Base-by-base conservation (phyloP, 345 rosid species). In the Luvunga scandens region DNA sequence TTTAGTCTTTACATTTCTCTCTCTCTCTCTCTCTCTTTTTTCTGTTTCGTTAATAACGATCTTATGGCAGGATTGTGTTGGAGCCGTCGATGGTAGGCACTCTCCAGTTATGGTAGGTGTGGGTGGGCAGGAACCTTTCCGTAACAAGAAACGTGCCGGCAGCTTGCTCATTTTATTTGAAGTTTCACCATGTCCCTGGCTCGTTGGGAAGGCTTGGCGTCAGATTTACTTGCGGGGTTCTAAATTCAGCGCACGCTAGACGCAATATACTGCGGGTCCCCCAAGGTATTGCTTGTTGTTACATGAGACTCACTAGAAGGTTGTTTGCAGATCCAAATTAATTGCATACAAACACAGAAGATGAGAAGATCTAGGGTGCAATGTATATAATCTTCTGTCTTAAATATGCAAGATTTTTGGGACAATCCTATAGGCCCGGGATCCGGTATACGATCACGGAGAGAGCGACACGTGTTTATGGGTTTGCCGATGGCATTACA, bases 151-250 rank as follows among this genome's bases (percentile, higher is more conserved):
- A 86, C 79, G 91, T 93, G 77, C 82, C 92, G 66, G 94, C 90
- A 34, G 97, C 97, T 66, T 90, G 89, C 74, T 91, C 95, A 34
- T 87, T 93, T 81, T 97, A 95, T 84, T 85, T 95, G 77, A 90
- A 87, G 85, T 95, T 95, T 80, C 88, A 84, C 80, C 93, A 93
- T 76, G 97, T 93, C 28, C 28, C 85, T 90, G 57, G 98, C 98
- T 81, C 98, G 98, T 18, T 93, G 98, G 98, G 98, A 95, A 87
- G 98, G 98, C 55, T 93, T 98, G 2, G 95, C 98, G 74, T 88
- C 94, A 18, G 92, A 91, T 84, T 89, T 89, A 79, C 87, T n/a
- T n/a, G n/a, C n/a, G n/a, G 84, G 72, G 95, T 93, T 84, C 83
- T 91, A 45, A 85, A 89, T 73, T 91, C 98, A 0, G 95, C 97